Conservation (phyloP, 495 filamentous ascomycete genomes). For the Trichocladium uniseriatum region DNA sequence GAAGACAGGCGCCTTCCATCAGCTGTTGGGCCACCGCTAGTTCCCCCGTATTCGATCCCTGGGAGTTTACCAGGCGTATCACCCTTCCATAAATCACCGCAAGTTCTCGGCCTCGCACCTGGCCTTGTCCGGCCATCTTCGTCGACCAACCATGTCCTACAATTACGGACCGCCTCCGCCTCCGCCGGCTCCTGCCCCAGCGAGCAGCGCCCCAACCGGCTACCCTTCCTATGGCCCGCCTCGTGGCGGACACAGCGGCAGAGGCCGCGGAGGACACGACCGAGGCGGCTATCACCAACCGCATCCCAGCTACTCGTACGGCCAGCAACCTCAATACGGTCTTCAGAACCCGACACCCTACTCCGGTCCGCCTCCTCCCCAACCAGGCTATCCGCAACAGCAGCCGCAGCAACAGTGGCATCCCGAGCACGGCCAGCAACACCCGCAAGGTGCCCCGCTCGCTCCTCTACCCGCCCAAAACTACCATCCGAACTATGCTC, state of each 20-base stretch:
- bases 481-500: slow-evolving; percentile 45
- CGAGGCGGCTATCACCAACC: slow-evolving; percentile 29
- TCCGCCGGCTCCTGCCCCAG: slow-evolving; percentile 42
- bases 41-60: no score
- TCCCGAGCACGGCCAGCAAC: slow-evolving; percentile 20
- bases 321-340: slow-evolving; percentile 19
- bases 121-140: not conserved
- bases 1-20: slow-evolving; percentile 8
- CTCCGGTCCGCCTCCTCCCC: slow-evolving; percentile 16
- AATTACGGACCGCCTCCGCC: slow-evolving; percentile 48
- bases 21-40: not conserved
- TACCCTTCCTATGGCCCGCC: slow-evolving; percentile 32
- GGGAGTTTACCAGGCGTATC: no score
- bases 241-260: slow-evolving; percentile 22
- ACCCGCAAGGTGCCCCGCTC: slow-evolving; percentile 15
- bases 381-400: slow-evolving; percentile 15
- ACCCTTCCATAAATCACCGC: no score
- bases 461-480: slow-evolving; percentile 35
- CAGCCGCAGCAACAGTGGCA: slow-evolving; percentile 24
- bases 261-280: slow-evolving; percentile 30
- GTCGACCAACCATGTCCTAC: slow-evolving; percentile 32
- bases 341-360: slow-evolving; percentile 17
- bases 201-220: slow-evolving; percentile 16
- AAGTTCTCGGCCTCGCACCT: no score
- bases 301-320: slow-evolving; percentile 18